A percentile compares a stretch with the other conserved stretches of the same genome.
Evolutionary conservation across 2,329 filamentous ascomycete species (phyloP).

Genomic region (Clarireedia sp.): DNA sequence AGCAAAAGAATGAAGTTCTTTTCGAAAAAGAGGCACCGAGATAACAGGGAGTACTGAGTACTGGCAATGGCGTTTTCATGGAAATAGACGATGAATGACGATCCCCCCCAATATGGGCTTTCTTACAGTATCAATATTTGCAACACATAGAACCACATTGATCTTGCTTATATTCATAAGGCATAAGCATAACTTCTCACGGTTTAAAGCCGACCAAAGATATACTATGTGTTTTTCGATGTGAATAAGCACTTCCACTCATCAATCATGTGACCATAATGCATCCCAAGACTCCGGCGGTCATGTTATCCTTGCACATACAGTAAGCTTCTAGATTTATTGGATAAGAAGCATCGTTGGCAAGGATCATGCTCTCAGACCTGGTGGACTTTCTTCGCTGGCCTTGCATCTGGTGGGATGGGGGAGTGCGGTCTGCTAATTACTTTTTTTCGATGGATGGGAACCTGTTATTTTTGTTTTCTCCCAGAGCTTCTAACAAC

Average conservation of each 20-base stretch:
- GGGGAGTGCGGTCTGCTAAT: background rate
- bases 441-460: background rate
- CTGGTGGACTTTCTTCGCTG: background rate
- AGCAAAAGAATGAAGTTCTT: constrained; percentile 3
- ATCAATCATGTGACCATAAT: background rate
- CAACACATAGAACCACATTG: too few species aligned
- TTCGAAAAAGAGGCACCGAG: constrained; percentile 7
- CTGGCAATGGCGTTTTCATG: constrained; percentile 1
- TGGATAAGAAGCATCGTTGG: background rate
- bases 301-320: background rate
- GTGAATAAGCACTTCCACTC: too few species aligned
- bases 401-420: background rate
- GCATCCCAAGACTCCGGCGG: background rate
- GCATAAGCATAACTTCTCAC: too few species aligned
- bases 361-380: background rate
- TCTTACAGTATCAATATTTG: too few species aligned
- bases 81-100: constrained; percentile 4
- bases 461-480: too few species aligned
- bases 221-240: too few species aligned
- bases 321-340: background rate
- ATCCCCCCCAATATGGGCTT: too few species aligned
- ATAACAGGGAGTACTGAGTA: background rate
- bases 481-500: too few species aligned
- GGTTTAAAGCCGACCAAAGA: too few species aligned
- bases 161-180: too few species aligned